Evolutionary conservation across 768 basidiomycete genomes (phyloP), one percentile per base, ranked within the genome.

Genomic region (Vishniacozyma victoriae): DNA sequence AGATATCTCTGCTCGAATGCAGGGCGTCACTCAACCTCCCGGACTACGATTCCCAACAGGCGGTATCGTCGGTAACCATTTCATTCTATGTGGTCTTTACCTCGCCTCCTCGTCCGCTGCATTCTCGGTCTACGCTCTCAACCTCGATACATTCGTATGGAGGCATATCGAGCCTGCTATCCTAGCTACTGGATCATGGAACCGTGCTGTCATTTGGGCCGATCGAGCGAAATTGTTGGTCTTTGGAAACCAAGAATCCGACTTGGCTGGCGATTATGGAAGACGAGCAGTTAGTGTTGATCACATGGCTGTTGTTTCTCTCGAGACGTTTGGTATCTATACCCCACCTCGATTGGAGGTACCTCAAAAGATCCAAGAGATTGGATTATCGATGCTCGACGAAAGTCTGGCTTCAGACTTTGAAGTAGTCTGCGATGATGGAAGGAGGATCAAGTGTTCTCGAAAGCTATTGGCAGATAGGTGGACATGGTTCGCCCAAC

Each of bases 11-110:
- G 69, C 79, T 11, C 73, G 81, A 13, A 95, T 96, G 90, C 77
- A 86, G 16, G 75, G 80, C 12, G 33, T 61, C 0, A 79, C 84
- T 1, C 85, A 89, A 58, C 93, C 93, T 18, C 93, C 95, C 0
- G 93, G 93, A 12, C 80, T 97, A 36, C 85, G 93, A 7, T 99
- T 99, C 75, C 93, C 93, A 5, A 87, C 90, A 0, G 93, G 92
- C 16, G 88, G 89, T 25, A 83, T 96, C 52, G 75, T 95, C 5
- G 95, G 92, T 24, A 82, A 82, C 25, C 57, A 69, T 70, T 80
- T 99, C 67, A 85, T 99, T 71, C 84, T 97, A 44, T 90, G 89
- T 7, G 93, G 93, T 24, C 93, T 90, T 16, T 95, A 95, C 67
- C 84, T 99, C 49, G 89, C 92, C 0, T 87, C 91, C 64, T 84